Percentiles rank a stretch among this genome's conserved stretches.
phyloP scores from a whole-genome alignment of 257 asterid species.

The Knoxia roxburghii region DNA sequence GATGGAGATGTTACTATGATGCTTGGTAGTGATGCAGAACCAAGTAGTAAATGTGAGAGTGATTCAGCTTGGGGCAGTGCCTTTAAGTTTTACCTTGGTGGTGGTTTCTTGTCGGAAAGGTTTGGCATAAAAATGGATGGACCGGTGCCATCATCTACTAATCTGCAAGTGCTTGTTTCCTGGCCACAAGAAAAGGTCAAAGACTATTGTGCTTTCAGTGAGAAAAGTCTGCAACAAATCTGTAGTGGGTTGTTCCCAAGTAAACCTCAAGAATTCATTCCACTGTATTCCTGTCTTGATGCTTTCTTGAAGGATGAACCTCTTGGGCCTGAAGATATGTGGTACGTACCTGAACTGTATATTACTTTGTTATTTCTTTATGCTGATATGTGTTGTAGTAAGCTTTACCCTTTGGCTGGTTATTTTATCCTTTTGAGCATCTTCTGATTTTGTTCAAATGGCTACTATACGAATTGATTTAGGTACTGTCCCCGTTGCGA shows the following conservation, averaged over 20 bases:
- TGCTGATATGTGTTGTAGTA: not conserved
- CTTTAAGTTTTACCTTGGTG: constrained; percentile 32
- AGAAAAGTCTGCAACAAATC: constrained; percentile 44
- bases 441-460: not conserved
- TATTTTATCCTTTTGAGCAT: not conserved
- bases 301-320: constrained; percentile 74
- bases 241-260: constrained; percentile 18
- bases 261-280: constrained; percentile 38
- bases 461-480: constrained; percentile 16
- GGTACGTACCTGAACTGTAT: constrained; percentile 33
- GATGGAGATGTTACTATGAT: constrained; percentile 26
- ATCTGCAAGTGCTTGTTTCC: constrained; percentile 35
- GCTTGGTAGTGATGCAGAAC: constrained; percentile 23
- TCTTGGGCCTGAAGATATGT: constrained; percentile 76
- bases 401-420: not conserved
- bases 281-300: constrained; percentile 56
- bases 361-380: constrained; percentile 4
- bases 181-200: constrained; percentile 54
- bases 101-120: not conserved
- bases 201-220: constrained; percentile 32
- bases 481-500: constrained; percentile 76
- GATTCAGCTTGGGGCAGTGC: constrained; percentile 18
- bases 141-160: constrained; percentile 28
- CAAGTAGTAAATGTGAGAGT: constrained; percentile 15
- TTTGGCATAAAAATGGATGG: constrained; percentile 43